Percentiles rank a stretch among this genome's conserved stretches.
Evolutionary conservation across 2,329 filamentous ascomycete genomes (phyloP).

Genomic region (Hirsutella rhossiliensis): DNA sequence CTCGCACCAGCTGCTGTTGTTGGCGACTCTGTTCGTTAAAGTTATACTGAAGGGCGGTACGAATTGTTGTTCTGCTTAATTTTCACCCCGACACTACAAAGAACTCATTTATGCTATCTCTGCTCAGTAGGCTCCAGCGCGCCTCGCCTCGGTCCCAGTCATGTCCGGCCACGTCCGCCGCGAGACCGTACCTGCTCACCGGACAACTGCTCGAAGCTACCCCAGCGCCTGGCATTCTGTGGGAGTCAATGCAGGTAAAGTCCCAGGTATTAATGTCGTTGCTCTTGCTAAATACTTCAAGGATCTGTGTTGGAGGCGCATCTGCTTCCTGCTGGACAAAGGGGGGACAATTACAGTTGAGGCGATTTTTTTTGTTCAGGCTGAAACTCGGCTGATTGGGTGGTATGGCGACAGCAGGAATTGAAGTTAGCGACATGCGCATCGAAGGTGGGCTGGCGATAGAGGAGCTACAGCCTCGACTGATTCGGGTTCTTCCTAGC

Average conservation of each 20-base stretch:
- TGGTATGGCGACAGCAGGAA: constrained; percentile 3
- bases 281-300: constrained; percentile 49
- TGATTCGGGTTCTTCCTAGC: constrained; percentile 15
- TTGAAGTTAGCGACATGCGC: constrained; percentile 7
- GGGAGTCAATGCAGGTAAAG: constrained; percentile 35
- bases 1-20: no score
- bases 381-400: constrained; percentile 9
- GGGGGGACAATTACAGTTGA: constrained; percentile 51
- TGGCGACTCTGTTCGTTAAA: no score
- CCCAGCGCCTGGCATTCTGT: constrained; percentile 9
- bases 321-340: constrained; percentile 30
- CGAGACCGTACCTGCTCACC: constrained; percentile 44
- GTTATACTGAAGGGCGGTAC: no score
- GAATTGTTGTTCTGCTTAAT: no score
- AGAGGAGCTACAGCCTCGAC: constrained; percentile 20
- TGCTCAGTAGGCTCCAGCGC: constrained; percentile 41
- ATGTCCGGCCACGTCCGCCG: constrained; percentile 33
- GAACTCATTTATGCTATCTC: constrained; percentile 38
- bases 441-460: constrained; percentile 4
- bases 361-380: constrained; percentile 23
- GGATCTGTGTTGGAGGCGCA: constrained; percentile 34
- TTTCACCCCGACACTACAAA: constrained; percentile 39
- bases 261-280: constrained; percentile 48
- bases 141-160: constrained; percentile 41
- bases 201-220: constrained; percentile 23